Conservation (phyloP, 148 eudicot genomes). For the Fagopyrum tataricum region DNA sequence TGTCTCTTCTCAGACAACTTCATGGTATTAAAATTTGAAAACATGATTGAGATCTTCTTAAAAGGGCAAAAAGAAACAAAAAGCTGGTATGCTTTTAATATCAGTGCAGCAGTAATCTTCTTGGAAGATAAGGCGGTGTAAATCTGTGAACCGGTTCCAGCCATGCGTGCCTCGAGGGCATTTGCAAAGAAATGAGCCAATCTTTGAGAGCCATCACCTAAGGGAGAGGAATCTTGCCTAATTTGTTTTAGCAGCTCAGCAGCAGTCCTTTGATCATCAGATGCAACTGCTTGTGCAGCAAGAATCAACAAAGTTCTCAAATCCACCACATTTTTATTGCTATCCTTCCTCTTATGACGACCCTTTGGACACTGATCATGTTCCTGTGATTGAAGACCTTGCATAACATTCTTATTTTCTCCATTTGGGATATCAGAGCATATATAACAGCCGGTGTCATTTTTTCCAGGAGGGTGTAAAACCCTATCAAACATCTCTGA, state of each 20-base stretch:
- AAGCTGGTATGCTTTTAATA: slow-evolving; percentile 41
- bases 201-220: slow-evolving; percentile 47
- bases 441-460: slow-evolving; percentile 22
- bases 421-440: background rate
- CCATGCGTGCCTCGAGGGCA: slow-evolving; percentile 50
- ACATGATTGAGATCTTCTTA: slow-evolving; percentile 36
- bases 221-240: slow-evolving; percentile 32
- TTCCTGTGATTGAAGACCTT: background rate
- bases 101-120: slow-evolving; percentile 36
- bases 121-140: slow-evolving; percentile 31
- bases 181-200: slow-evolving; percentile 43
- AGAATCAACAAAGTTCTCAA: slow-evolving; percentile 32
- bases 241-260: slow-evolving; percentile 35
- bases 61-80: slow-evolving; percentile 40
- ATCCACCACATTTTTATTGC: slow-evolving; percentile 29
- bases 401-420: background rate
- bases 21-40: slow-evolving; percentile 25
- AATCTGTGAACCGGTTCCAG: slow-evolving; percentile 29
- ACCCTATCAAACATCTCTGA: slow-evolving; percentile 48
- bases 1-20: slow-evolving; percentile 25
- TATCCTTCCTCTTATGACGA: slow-evolving; percentile 27
- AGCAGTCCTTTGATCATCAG: slow-evolving; percentile 32
- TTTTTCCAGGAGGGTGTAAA: slow-evolving; percentile 28
- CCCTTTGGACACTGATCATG: slow-evolving; percentile 17
- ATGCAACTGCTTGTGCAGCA: slow-evolving; percentile 43